Percentiles rank a stretch among this genome's conserved stretches.
Conservation (phyloP, 2,329 filamentous ascomycete genomes). For the Trematosphaeria pertusa region DNA sequence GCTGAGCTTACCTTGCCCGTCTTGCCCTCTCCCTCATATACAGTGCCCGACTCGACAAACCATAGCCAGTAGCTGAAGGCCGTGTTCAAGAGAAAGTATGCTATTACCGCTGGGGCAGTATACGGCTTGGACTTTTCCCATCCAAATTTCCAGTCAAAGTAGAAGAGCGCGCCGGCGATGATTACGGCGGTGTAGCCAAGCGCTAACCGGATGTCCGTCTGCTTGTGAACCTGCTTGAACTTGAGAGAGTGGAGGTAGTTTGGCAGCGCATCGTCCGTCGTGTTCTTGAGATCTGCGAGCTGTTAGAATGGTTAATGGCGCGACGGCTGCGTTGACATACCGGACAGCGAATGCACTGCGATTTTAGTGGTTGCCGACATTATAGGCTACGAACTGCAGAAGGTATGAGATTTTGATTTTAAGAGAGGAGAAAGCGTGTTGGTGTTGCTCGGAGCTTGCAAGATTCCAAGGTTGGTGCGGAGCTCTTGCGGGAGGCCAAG, state of each 20-base stretch:
- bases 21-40: conserved; percentile 78
- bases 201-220: conserved; percentile 81
- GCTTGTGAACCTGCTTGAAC: conserved; percentile 81
- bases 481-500: conserved; percentile 36
- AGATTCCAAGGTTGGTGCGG: conserved; percentile 13
- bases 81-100: conserved; percentile 82
- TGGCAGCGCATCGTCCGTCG: conserved; percentile 90
- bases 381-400: neutral
- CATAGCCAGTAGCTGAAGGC: conserved; percentile 84
- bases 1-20: conserved; percentile 66
- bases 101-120: conserved; percentile 77
- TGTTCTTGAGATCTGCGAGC: conserved; percentile 86
- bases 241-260: conserved; percentile 90
- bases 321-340: conserved; percentile 47
- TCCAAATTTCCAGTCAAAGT: conserved; percentile 88
- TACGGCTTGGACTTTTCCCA: conserved; percentile 86
- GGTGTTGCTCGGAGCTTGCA: conserved; percentile 9
- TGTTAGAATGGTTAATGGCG: conserved; percentile 19
- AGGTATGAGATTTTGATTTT: neutral
- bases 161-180: conserved; percentile 83
- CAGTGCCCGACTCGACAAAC: conserved; percentile 78
- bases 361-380: conserved; percentile 60
- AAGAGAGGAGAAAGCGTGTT: conserved; percentile 1
- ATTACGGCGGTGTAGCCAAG: conserved; percentile 84
- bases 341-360: conserved; percentile 71